A percentile compares a stretch with the other conserved stretches of the same genome.
Conservation (phyloP, 1,139 yeast species). For the Suhomyces bribrorum region DNA sequence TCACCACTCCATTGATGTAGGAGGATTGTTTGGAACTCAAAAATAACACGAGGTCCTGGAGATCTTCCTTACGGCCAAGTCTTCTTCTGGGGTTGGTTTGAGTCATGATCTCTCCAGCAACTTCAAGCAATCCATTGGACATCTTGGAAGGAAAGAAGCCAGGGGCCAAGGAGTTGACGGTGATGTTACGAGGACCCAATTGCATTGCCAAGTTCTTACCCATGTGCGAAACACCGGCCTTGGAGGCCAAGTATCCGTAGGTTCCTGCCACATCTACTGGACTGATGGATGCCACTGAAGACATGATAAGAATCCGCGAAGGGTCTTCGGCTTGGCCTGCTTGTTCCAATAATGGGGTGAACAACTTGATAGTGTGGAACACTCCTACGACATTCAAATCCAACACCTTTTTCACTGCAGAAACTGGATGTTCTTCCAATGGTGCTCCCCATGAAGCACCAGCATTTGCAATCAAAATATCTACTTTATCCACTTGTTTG, state of each 20-base stretch:
- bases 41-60: conserved; percentile 60
- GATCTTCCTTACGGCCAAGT: conserved; percentile 63
- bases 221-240: conserved; percentile 75
- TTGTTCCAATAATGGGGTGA: conserved; percentile 56
- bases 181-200: conserved; percentile 66
- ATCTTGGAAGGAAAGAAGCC: conserved; percentile 80
- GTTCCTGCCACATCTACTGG: conserved; percentile 55
- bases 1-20: conserved; percentile 68
- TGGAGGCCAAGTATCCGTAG: conserved; percentile 73
- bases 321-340: conserved; percentile 64
- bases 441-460: conserved; percentile 83
- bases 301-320: conserved; percentile 64
- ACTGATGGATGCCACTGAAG: conserved; percentile 55
- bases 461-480: conserved; percentile 74
- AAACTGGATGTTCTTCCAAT: conserved; percentile 59
- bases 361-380: conserved; percentile 64
- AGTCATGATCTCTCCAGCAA: conserved; percentile 52
- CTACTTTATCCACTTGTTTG: conserved; percentile 46
- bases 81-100: conserved; percentile 62
- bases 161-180: conserved; percentile 71
- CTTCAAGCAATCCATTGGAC: conserved; percentile 65
- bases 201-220: conserved; percentile 64
- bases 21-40: conserved; percentile 59
- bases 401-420: conserved; percentile 64
- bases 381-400: conserved; percentile 72